A percentile compares a stretch with the other conserved stretches of the same genome.
Conservation (phyloP, 495 filamentous ascomycete species). For the Penicillium soppii region DNA sequence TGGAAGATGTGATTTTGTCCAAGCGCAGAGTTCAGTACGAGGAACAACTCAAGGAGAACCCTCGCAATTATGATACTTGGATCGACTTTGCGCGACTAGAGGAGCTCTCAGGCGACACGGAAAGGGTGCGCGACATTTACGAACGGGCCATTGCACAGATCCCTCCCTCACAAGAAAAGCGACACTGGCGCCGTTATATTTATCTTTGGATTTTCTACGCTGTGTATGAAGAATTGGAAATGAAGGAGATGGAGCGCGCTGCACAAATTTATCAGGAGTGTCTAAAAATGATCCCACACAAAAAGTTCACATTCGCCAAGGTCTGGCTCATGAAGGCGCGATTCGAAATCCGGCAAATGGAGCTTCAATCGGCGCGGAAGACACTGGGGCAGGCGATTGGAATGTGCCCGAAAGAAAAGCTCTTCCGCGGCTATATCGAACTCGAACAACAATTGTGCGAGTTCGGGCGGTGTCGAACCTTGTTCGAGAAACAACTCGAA, state of each 20-base stretch:
- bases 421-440: constrained; percentile 91
- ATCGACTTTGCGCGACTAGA: constrained; percentile 93
- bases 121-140: constrained; percentile 86
- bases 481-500: constrained; percentile 91
- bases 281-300: constrained; percentile 85
- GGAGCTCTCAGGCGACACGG: constrained; percentile 74
- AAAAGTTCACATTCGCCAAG: constrained; percentile 97
- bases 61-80: constrained; percentile 94
- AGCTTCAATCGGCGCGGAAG: constrained; percentile 78
- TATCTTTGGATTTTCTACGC: constrained; percentile 99
- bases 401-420: constrained; percentile 91
- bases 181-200: constrained; percentile 96
- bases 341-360: constrained; percentile 86
- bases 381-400: constrained; percentile 86
- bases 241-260: constrained; percentile 75
- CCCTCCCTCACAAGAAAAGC: constrained; percentile 92
- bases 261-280: constrained; percentile 89
- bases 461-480: constrained; percentile 81
- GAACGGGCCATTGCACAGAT: constrained; percentile 96
- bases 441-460: constrained; percentile 90
- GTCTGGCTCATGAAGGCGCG: constrained; percentile 92
- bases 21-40: constrained; percentile 94
- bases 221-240: constrained; percentile 86
- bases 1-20: constrained; percentile 93
- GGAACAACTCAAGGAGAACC: constrained; percentile 87